phyloP scores from a whole-genome alignment of 306 rosid species.

The Pyrus bretschneideri region DNA sequence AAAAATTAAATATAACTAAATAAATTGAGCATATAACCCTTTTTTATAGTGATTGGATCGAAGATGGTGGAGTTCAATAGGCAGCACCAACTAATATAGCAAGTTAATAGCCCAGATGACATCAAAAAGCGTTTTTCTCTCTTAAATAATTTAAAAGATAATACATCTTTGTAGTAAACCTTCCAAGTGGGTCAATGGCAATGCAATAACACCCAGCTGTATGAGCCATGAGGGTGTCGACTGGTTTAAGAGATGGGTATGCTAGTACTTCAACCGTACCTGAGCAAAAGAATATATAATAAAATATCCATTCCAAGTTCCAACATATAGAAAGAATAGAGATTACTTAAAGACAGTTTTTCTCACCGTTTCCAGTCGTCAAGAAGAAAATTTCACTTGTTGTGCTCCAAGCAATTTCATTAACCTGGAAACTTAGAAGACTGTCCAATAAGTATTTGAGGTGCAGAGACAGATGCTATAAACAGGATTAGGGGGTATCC shows the following conservation, averaged over 20 bases:
- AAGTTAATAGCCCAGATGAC: neutral
- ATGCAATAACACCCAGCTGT: slow-evolving; percentile 98
- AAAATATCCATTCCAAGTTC: neutral
- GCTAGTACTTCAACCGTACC: slow-evolving; percentile 91
- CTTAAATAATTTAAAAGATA: neutral
- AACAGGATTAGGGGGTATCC: neutral
- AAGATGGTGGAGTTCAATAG: neutral
- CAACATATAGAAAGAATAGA: neutral
- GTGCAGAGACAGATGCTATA: neutral
- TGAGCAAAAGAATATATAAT: slow-evolving; percentile 16
- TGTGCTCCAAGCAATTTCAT: slow-evolving; percentile 98
- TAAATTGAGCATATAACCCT: neutral
- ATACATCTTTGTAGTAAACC: slow-evolving; percentile 38
- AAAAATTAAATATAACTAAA: neutral
- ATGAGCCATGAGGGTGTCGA: slow-evolving; percentile 93
- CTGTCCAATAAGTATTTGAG: neutral
- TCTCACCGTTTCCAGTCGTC: slow-evolving; percentile 91
- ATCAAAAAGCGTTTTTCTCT: neutral
- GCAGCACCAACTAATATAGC: neutral
- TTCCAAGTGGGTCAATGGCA: slow-evolving; percentile 91
- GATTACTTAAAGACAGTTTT: neutral
- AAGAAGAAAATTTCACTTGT: slow-evolving; percentile 85
- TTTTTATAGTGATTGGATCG: neutral
- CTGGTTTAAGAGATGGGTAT: slow-evolving; percentile 82
- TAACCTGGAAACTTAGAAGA: slow-evolving; percentile 46